Conservation (phyloP, 2,329 filamentous ascomycete genomes). For the Fusarium siculi region DNA sequence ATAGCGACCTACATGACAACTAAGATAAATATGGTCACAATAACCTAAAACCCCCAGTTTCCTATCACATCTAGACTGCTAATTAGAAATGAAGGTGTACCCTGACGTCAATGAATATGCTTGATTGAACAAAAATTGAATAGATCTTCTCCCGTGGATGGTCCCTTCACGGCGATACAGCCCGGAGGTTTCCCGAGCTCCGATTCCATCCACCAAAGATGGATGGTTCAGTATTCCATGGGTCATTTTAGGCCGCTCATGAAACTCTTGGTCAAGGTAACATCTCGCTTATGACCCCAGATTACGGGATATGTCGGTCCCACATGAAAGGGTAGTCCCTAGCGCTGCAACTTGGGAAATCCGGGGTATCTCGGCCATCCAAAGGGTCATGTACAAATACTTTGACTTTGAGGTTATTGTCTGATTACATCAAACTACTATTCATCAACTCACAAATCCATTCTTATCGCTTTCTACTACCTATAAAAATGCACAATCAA, state of each 20-base stretch:
- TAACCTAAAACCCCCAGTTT: background rate
- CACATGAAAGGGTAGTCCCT: background rate
- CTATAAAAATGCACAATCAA: background rate
- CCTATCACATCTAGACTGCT: fast-evolving
- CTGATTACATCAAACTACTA: fast-evolving
- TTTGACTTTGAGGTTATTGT: fast-evolving
- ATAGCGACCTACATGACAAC: background rate
- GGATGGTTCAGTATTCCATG: fast-evolving
- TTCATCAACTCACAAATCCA: fast-evolving
- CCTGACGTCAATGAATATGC: background rate
- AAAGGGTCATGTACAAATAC: background rate
- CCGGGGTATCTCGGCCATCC: background rate
- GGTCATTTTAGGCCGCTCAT: background rate
- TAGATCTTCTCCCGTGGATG: background rate
- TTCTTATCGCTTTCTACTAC: background rate
- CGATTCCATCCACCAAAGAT: background rate
- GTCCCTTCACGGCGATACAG: too few relatives aligned
- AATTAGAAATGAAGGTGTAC: fast-evolving
- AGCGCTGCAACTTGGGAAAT: background rate
- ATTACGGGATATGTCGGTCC: background rate
- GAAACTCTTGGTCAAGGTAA: background rate
- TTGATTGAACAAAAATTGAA: background rate
- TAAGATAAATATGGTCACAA: background rate
- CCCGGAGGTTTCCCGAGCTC: background rate
- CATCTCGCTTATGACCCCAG: background rate